These are phyloP conservation scores for Talaromyces islandicus DNA, from an alignment of 2,329 filamentous ascomycete species.

Conservation along the genomic window DNA sequence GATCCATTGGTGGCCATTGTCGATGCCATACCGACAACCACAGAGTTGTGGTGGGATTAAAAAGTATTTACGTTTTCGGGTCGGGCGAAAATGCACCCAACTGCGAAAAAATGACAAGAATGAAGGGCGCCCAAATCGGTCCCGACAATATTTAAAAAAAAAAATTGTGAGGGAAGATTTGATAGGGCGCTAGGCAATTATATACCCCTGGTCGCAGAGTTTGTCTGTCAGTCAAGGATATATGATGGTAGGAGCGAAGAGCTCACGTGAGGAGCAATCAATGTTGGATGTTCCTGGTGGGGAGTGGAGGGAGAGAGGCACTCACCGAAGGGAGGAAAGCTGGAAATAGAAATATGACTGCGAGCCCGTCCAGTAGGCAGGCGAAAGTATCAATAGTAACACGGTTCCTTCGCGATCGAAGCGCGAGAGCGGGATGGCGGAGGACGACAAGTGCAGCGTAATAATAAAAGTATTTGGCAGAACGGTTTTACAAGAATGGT, in stretches of 20 bases:
- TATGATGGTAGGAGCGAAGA: not conserved
- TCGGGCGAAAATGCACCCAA: not conserved
- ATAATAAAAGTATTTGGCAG: constrained; percentile 21
- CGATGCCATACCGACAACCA: constrained; percentile 23
- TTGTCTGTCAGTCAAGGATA: not conserved
- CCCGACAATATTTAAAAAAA: not conserved
- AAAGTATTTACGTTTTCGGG: constrained; percentile 9
- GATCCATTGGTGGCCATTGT: constrained; percentile 31
- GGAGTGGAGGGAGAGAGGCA: not conserved
- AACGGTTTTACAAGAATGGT: constrained; percentile 24
- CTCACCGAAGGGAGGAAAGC: constrained; percentile 11
- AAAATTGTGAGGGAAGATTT: not conserved
- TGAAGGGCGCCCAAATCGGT: not conserved
- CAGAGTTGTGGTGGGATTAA: constrained; percentile 7
- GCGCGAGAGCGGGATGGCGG: not conserved
- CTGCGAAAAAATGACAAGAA: not conserved
- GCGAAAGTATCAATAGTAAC: not conserved
- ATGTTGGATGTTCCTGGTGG: not conserved
- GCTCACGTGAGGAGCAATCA: not conserved
- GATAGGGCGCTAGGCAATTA: not conserved
- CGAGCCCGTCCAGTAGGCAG: not conserved
- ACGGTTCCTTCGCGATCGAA: constrained; percentile 1
- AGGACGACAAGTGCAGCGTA: constrained; percentile 5
- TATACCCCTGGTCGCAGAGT: not conserved
- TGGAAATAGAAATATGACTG: constrained; percentile 1